Evolutionary conservation across 2,329 filamentous ascomycete genomes (phyloP).

Genomic region (Colletotrichum viniferum): DNA sequence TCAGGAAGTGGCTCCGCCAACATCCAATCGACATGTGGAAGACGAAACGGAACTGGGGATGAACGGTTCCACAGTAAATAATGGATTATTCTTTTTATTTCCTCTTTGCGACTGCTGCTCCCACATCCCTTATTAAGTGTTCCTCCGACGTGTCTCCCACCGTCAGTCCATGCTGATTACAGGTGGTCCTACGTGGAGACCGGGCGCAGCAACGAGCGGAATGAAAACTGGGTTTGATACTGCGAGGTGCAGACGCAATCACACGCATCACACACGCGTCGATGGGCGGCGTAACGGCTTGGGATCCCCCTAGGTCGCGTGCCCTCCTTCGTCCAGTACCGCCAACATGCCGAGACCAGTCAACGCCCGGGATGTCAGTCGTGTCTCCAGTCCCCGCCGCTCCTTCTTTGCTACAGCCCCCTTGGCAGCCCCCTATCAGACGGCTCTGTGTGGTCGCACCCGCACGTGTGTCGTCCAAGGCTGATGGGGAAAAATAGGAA

Average conservation of each 20-base stretch:
- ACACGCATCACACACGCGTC: neutral
- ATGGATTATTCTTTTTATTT: neutral
- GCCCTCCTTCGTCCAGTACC: neutral
- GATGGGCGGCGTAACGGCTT: neutral
- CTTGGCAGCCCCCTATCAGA: neutral
- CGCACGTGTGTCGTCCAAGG: neutral
- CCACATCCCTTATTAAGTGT: constrained; percentile 3
- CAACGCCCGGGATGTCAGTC: constrained; percentile 5
- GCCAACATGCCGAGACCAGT: neutral
- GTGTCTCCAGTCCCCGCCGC: constrained; percentile 13
- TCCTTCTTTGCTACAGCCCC: neutral
- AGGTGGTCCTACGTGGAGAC: neutral
- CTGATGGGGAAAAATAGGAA: neutral
- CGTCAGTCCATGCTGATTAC: neutral
- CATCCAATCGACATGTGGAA: neutral
- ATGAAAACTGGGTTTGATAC: neutral
- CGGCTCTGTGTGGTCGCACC: constrained; percentile 6
- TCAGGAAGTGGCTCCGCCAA: neutral
- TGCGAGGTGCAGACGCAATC: neutral
- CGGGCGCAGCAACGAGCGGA: neutral
- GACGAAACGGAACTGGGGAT: neutral
- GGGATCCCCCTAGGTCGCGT: neutral
- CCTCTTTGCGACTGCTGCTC: neutral
- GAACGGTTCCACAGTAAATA: neutral
- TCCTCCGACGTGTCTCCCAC: neutral